Evolutionary conservation across 495 filamentous ascomycete genomes (phyloP), one percentile per base, ranked within the genome.

Genomic region (Trichoderma erinaceum): DNA sequence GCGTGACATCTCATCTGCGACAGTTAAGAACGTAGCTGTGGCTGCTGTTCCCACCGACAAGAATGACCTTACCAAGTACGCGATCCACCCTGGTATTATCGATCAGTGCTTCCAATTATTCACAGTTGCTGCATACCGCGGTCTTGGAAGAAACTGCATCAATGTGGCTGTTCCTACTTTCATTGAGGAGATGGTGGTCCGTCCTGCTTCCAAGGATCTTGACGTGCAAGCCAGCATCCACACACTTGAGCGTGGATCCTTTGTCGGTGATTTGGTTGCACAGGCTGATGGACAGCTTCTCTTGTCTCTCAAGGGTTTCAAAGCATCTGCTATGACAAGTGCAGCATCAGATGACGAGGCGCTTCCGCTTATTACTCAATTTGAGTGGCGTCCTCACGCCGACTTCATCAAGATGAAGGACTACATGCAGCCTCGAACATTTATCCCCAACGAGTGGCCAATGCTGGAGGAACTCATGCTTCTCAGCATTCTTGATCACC

Each of bases 81-180:
- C 68, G 0, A 66, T 80, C 12, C 82, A 86, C 63, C 81, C 83
- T 0, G 73, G 74, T 4, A 69, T 71, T n/a, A 80, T 84, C 13
- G 82, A 84, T 66, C 69, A 69, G 0, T 78, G 75, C 56, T 66
- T 85, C 21, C 80, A 83, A 64, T 67, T 80, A 4, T 29, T 76
- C 18, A 72, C 72, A 10, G 71, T 77, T 4, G 81, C 82, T 21
- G 65, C 58, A 18, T 69, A 69, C 6, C 68, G 72, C n/a, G 78
- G 78, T 0, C 48, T 73, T 1, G 69, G 72, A 41, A 74, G 74
- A 41, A 72, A 73, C 27, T 70, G 77, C 32, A 67, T 69, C 11
- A 58, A 74, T 67, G 66, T 78, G n/a, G 71, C 63, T 12, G 71
- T 81, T 3, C 75, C 75, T 0, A 76, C 76, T 0, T 70, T 72